Percentiles rank a stretch among this genome's conserved stretches.
Evolutionary conservation across 2,329 filamentous ascomycete genomes (phyloP).

Genomic region (Aschersonia sp.): DNA sequence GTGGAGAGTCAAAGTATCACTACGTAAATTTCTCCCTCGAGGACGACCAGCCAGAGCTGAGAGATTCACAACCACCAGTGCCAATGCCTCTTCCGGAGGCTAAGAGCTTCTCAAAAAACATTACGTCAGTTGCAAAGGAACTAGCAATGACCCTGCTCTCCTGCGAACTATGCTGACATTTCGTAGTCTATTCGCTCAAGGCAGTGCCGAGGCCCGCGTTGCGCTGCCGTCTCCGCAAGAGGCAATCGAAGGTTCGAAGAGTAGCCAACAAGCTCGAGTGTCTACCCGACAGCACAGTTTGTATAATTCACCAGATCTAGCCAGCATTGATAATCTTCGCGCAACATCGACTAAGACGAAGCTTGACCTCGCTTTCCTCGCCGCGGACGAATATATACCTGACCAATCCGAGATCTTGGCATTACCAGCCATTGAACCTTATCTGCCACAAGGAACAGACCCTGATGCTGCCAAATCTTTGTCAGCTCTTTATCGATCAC

Average conservation of each 20-base stretch:
- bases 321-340: slow-evolving; percentile 43
- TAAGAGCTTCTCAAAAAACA: slow-evolving; percentile 29
- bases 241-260: slow-evolving; percentile 9
- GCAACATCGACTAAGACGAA: slow-evolving; percentile 41
- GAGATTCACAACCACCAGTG: slow-evolving; percentile 29
- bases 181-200: slow-evolving; percentile 6
- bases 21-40: slow-evolving; percentile 58
- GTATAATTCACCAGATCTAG: slow-evolving; percentile 44
- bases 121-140: slow-evolving; percentile 26
- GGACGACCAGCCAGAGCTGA: slow-evolving; percentile 38
- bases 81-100: slow-evolving; percentile 34
- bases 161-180: background rate
- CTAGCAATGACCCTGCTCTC: background rate
- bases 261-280: slow-evolving; percentile 3
- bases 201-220: slow-evolving; percentile 11
- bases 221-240: slow-evolving; percentile 15
- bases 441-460: slow-evolving; percentile 71
- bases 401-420: slow-evolving; percentile 54
- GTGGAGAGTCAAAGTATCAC: slow-evolving; percentile 97
- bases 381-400: slow-evolving; percentile 34
- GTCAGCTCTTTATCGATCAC: slow-evolving; percentile 77
- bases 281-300: slow-evolving; percentile 27
- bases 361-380: slow-evolving; percentile 46
- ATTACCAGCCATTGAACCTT: slow-evolving; percentile 75
- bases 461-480: slow-evolving; percentile 75